Percentiles rank a stretch among this genome's conserved stretches.
Conservation (phyloP, 208 protist species). For the Porcisia hertigi region DNA sequence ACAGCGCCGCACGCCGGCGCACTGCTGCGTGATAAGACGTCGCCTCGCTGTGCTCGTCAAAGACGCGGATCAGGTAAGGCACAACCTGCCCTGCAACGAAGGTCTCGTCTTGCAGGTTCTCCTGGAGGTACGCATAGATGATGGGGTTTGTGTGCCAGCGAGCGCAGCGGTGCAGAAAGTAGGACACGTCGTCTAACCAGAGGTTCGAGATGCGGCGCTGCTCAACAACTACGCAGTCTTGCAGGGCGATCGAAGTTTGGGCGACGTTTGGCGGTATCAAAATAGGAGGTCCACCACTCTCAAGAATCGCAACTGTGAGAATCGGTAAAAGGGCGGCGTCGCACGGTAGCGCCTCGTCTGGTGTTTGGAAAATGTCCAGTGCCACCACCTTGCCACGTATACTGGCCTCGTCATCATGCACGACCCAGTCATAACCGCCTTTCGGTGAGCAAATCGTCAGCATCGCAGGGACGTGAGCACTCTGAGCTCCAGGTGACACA, state of each 20-base stretch:
- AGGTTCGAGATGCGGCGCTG: conserved; percentile 76
- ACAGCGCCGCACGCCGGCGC: conserved; percentile 53
- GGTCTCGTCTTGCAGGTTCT: conserved; percentile 76
- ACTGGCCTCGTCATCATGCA: conserved; percentile 85
- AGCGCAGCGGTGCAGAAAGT: conserved; percentile 79
- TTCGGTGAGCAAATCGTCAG: conserved; percentile 78
- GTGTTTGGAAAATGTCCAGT: conserved; percentile 79
- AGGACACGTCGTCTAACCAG: conserved; percentile 90
- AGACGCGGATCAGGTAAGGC: conserved; percentile 65
- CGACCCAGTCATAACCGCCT: conserved; percentile 90
- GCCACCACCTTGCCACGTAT: conserved; percentile 54
- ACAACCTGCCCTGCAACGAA: conserved; percentile 75
- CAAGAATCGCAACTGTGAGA: conserved; percentile 71
- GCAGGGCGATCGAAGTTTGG: conserved; percentile 70
- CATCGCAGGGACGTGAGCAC: conserved; percentile 38
- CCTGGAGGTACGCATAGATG: conserved; percentile 84
- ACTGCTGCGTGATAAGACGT: conserved; percentile 47
- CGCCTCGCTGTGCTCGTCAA: conserved; percentile 36
- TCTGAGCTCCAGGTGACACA: neutral
- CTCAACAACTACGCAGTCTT: conserved; percentile 86
- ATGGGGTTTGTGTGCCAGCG: conserved; percentile 73
- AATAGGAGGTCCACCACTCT: conserved; percentile 75
- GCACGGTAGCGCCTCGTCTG: conserved; percentile 78
- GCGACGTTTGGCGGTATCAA: conserved; percentile 86
- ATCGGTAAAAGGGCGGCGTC: conserved; percentile 73